Base-by-base conservation (phyloP, 176 grass and related monocot species). In the Dendrocalamus sinicus region DNA sequence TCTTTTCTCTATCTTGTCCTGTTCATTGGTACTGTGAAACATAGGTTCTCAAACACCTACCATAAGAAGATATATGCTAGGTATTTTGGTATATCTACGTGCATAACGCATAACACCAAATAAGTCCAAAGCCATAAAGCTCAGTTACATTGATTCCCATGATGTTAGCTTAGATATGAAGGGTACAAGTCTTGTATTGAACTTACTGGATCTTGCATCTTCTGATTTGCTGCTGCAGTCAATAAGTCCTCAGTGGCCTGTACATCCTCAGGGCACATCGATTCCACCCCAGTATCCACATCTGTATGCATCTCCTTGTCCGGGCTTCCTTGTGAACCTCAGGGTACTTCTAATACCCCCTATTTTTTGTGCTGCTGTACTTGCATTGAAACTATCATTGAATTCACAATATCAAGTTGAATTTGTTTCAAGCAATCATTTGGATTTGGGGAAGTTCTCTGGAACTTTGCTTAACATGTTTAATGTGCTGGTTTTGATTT, bases 321-420 rank as follows among this genome's bases (percentile, higher is more conserved):
- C 84, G 7, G 55, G 76, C 85, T 85, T 88, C 88, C 85, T 82
- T 85, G 80, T 43, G 61, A 90, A 90, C 64, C 76, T 74, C 76
- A 90, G 79, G 91, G 88, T 93, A 85, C 59, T 6, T 78, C 63
- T 70, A 63, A 72, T 17, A 72, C 3, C 16, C 30, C 22, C 28
- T 73, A 12, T 65, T 64, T 14, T 75, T 19, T 41, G 46, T 80
- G 52, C 30, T 57, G 41, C 30, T 59, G 17, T 41, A 35, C n/a
- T 73, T 12, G 48, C 10, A 44, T 67, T 54, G 13, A 59, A 30
- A 53, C 59, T 81, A 50, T 26, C 50, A 45, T 11, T 28, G 24
- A 58, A 24, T 50, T 73, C 24, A 22, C 5, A 67, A 83, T 19
- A 48, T 6, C 22, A 6, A 40, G 52, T 66, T 68, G 28, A 40